Conservation (phyloP, 139 green algal genomes). For the Monoraphidium neglectum region DNA sequence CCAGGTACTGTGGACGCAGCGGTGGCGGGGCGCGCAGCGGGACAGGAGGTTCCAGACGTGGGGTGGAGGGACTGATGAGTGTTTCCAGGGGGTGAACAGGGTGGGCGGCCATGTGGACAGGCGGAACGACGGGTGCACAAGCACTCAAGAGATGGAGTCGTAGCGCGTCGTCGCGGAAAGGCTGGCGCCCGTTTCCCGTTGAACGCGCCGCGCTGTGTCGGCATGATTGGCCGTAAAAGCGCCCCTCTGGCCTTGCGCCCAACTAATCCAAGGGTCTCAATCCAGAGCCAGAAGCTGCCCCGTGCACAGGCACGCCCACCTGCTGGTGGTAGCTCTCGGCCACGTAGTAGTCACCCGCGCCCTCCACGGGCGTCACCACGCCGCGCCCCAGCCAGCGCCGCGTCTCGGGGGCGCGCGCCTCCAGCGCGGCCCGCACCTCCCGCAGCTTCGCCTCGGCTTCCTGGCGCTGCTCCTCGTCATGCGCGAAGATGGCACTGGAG, state of each 20-base stretch:
- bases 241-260: too few relatives aligned
- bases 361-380: constrained; percentile 63
- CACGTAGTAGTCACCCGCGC: constrained; percentile 44
- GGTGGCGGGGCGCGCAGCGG: too few relatives aligned
- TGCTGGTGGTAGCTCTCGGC: constrained; percentile 40
- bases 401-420: neutral
- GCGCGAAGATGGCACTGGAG: constrained; percentile 74
- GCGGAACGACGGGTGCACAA: too few relatives aligned
- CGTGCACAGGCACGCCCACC: too few relatives aligned
- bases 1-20: constrained; percentile 76
- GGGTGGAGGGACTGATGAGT: too few relatives aligned
- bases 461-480: constrained; percentile 64
- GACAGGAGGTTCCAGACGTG: too few relatives aligned
- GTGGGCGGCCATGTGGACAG: neutral
- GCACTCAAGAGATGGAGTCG: neutral
- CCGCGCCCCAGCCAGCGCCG: constrained; percentile 48
- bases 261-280: too few relatives aligned
- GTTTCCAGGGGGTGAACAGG: neutral
- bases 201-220: too few relatives aligned
- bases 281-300: too few relatives aligned
- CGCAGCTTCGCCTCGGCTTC: constrained; percentile 38
- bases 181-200: too few relatives aligned
- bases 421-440: constrained; percentile 56
- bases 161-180: neutral
- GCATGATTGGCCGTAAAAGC: too few relatives aligned